These are phyloP conservation scores for Mucor sp. DNA, from an alignment of 371 early-diverging fungal species.

Conservation along the genomic window DNA sequence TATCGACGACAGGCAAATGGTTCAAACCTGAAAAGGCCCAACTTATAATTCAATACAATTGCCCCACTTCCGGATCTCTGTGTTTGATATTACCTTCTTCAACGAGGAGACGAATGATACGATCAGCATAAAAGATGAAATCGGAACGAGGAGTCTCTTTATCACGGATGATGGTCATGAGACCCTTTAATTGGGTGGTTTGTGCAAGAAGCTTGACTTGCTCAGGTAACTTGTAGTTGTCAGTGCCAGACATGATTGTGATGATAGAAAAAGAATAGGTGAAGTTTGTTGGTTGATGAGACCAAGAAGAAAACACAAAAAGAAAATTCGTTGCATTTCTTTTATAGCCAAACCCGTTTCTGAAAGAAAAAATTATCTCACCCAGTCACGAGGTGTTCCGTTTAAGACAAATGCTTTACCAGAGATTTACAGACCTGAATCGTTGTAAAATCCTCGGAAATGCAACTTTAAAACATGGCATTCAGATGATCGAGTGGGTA, in stretches of 20 bases:
- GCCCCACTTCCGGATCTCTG: neutral
- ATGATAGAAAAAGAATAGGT: neutral
- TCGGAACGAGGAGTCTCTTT: slow-evolving; percentile 81
- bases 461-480: neutral
- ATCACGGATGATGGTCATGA: slow-evolving; percentile 87
- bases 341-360: neutral
- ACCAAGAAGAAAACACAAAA: neutral
- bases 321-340: neutral
- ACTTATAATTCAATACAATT: neutral
- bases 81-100: slow-evolving; percentile 71
- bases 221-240: slow-evolving; percentile 48
- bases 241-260: slow-evolving; percentile 7
- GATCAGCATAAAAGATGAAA: slow-evolving; percentile 93
- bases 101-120: slow-evolving; percentile 88
- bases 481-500: neutral
- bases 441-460: neutral
- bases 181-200: slow-evolving; percentile 79
- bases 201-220: slow-evolving; percentile 74
- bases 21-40: slow-evolving; percentile 66
- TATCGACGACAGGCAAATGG: slow-evolving; percentile 85
- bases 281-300: neutral
- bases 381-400: neutral
- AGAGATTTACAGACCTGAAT: neutral
- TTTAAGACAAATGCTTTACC: neutral
- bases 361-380: neutral